A percentile compares a stretch with the other conserved stretches of the same genome.
phyloP scores from a whole-genome alignment of 2,329 filamentous ascomycete genomes.

The Talaromyces sp. region DNA sequence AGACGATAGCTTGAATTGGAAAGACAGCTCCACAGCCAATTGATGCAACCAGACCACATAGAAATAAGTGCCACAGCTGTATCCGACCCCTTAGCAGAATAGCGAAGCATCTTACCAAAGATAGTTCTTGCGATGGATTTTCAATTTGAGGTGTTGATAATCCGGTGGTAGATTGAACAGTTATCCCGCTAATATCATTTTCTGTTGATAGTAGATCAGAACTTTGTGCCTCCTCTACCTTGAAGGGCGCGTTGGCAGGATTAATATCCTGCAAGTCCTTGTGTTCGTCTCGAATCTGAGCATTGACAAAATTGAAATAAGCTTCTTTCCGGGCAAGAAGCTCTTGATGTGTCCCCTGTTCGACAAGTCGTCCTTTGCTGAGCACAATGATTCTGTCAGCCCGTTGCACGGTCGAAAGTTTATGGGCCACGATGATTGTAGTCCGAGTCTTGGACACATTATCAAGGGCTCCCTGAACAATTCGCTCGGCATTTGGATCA shows the following conservation, averaged over 20 bases:
- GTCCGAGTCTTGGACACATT: constrained; percentile 79
- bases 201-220: not conserved
- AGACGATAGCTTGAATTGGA: not conserved
- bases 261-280: not conserved
- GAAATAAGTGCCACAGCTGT: not conserved
- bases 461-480: constrained; percentile 92
- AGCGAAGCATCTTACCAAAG: not conserved
- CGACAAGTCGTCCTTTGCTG: constrained; percentile 76
- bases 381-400: constrained; percentile 97
- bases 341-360: constrained; percentile 83
- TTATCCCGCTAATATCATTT: not conserved
- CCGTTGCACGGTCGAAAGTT: constrained; percentile 86
- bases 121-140: not conserved
- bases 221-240: not conserved
- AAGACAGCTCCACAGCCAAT: not conserved
- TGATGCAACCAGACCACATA: not conserved
- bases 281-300: not conserved
- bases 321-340: constrained; percentile 42
- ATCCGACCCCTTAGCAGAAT: not conserved
- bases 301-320: not conserved
- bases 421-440: constrained; percentile 93
- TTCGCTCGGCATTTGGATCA: constrained; percentile 89
- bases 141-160: not conserved
- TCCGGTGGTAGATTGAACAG: not conserved
- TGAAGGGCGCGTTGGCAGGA: not conserved